Conservation (phyloP, 306 rosid genomes). For the Sphenostylis stenocarpa region DNA sequence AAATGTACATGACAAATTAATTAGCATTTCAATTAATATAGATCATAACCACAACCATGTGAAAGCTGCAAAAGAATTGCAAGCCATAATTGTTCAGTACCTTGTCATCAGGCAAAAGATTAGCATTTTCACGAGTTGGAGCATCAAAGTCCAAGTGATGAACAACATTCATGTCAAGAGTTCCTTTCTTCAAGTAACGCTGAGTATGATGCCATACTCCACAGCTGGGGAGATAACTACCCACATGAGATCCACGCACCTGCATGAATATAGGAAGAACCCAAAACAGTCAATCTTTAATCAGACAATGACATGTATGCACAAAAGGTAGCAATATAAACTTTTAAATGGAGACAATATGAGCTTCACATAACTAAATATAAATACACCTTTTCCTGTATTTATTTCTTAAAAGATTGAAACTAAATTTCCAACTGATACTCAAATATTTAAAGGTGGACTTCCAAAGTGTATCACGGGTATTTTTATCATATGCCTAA, state of each 20-base stretch:
- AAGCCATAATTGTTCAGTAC: slow-evolving; percentile 41
- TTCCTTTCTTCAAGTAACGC: slow-evolving; percentile 72
- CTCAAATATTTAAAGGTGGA: background rate
- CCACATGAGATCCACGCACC: slow-evolving; percentile 96
- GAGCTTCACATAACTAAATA: background rate
- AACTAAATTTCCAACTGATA: slow-evolving; percentile 10
- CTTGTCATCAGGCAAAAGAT: slow-evolving; percentile 82
- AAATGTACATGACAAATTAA: slow-evolving; percentile 14
- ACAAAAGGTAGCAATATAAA: slow-evolving; percentile 16
- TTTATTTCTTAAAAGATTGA: background rate
- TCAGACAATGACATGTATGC: slow-evolving; percentile 1
- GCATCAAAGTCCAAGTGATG: slow-evolving; percentile 98
- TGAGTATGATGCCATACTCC: slow-evolving; percentile 98
- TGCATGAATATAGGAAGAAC: slow-evolving; percentile 39
- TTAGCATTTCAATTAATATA: slow-evolving; percentile 3
- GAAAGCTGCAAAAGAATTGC: slow-evolving; percentile 27
- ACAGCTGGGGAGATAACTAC: slow-evolving; percentile 81
- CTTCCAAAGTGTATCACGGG: slow-evolving; percentile 10
- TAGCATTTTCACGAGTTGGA: slow-evolving; percentile 95
- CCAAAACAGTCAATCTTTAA: background rate
- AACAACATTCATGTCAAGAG: slow-evolving; percentile 55
- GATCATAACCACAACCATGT: slow-evolving; percentile 13
- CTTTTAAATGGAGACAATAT: background rate
- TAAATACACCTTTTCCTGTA: background rate
- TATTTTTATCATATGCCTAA: background rate